Evolutionary conservation across 208 protist genomes (phyloP).

Genomic region (Hexamita inflata): DNA sequence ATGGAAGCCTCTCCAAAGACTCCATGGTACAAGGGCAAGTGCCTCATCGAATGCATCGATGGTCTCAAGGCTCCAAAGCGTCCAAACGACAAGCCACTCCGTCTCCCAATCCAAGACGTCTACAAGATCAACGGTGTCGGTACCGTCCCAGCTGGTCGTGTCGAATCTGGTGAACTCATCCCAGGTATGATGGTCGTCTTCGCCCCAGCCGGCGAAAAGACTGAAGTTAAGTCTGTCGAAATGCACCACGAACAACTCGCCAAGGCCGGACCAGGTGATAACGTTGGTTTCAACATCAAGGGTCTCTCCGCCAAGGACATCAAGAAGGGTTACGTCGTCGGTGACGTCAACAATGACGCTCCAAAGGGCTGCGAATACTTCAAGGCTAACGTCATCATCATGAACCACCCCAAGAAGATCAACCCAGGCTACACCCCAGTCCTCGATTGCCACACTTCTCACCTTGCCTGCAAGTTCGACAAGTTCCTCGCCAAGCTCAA

Average conservation of each 20-base stretch:
- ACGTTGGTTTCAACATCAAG: slow-evolving; percentile 45
- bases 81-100: slow-evolving; percentile 34
- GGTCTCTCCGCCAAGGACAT: slow-evolving; percentile 35
- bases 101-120: slow-evolving; percentile 67
- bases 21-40: slow-evolving; percentile 34
- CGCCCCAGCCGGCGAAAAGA: slow-evolving; percentile 43
- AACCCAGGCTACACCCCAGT: slow-evolving; percentile 43
- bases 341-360: slow-evolving; percentile 33
- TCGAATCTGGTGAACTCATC: slow-evolving; percentile 58
- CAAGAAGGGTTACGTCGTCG: slow-evolving; percentile 35
- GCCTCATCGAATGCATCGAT: slow-evolving; percentile 30
- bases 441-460: slow-evolving; percentile 48
- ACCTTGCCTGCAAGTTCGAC: slow-evolving; percentile 46
- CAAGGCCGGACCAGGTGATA: slow-evolving; percentile 40
- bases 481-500: slow-evolving; percentile 41
- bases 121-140: slow-evolving; percentile 84
- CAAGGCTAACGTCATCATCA: slow-evolving; percentile 44
- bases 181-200: slow-evolving; percentile 54
- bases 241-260: slow-evolving; percentile 41
- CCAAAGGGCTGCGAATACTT: slow-evolving; percentile 30
- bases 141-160: slow-evolving; percentile 76
- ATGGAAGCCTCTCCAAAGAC: slow-evolving; percentile 29
- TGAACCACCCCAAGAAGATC: slow-evolving; percentile 48
- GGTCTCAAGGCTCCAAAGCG: slow-evolving; percentile 33
- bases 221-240: slow-evolving; percentile 44